Conservation (phyloP, 257 asterid genomes). For the Salvia rosmarinus region DNA sequence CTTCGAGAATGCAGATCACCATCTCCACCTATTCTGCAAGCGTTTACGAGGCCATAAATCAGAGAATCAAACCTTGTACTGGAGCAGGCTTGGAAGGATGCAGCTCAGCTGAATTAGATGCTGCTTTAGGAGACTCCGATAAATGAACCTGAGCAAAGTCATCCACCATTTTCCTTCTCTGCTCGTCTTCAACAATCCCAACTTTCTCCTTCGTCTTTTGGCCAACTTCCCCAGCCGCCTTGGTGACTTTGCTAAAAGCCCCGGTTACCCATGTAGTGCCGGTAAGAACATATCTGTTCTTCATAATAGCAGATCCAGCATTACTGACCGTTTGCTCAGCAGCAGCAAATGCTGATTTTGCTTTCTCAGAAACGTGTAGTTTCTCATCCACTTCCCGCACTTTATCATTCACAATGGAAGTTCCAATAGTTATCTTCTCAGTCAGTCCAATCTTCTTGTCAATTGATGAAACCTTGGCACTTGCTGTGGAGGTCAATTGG, state of each 20-base stretch:
- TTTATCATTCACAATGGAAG: conserved; percentile 76
- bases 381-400: conserved; percentile 85
- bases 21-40: conserved; percentile 10
- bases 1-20: conserved; percentile 34
- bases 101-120: conserved; percentile 52
- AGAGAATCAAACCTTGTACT: conserved; percentile 64
- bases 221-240: conserved; percentile 91
- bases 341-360: conserved; percentile 76
- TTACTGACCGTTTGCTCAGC: conserved; percentile 84
- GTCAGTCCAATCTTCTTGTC: conserved; percentile 78
- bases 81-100: conserved; percentile 69
- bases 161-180: conserved; percentile 80
- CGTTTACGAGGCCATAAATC: conserved; percentile 38
- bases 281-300: conserved; percentile 77
- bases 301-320: conserved; percentile 90
- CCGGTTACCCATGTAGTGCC: conserved; percentile 90
- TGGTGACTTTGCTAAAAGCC: conserved; percentile 74
- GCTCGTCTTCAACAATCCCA: conserved; percentile 74
- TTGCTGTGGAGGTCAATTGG: conserved; percentile 80
- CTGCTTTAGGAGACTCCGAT: conserved; percentile 79
- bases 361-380: conserved; percentile 86
- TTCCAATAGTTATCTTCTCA: conserved; percentile 77
- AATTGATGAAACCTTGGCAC: conserved; percentile 71
- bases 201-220: conserved; percentile 86
- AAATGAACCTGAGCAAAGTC: conserved; percentile 81